Percentiles rank a stretch among this genome's conserved stretches.
Evolutionary conservation across 1,139 yeast species (phyloP).

Genomic region (Wickerhamomyces sp.): DNA sequence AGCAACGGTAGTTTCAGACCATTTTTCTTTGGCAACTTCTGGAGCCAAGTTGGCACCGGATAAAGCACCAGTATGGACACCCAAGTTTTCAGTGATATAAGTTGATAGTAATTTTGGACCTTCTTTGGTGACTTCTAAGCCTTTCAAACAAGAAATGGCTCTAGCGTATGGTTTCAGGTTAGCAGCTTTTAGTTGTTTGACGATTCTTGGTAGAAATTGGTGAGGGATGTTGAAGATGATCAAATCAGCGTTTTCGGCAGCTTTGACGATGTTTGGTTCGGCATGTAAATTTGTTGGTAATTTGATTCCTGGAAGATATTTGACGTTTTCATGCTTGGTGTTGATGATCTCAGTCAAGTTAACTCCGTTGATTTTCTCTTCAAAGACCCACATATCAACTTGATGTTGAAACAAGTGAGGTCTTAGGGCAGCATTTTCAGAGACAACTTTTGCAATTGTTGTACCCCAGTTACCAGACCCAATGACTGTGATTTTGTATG

Average conservation of each 20-base stretch:
- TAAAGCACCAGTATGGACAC: conserved; percentile 80
- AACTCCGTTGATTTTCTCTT: conserved; percentile 62
- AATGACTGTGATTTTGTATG: conserved; percentile 53
- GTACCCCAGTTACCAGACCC: conserved; percentile 87
- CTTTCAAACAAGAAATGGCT: conserved; percentile 85
- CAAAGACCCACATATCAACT: conserved; percentile 88
- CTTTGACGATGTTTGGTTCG: conserved; percentile 66
- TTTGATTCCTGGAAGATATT: conserved; percentile 68
- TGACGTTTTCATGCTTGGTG: conserved; percentile 76
- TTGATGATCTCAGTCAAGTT: conserved; percentile 80
- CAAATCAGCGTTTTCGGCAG: conserved; percentile 70
- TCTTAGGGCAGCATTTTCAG: conserved; percentile 69
- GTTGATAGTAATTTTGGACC: conserved; percentile 75
- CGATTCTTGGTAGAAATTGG: conserved; percentile 71
- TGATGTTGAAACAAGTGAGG: conserved; percentile 56
- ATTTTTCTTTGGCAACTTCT: conserved; percentile 81
- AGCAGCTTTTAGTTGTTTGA: conserved; percentile 62
- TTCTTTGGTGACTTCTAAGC: conserved; percentile 69
- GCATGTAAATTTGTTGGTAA: conserved; percentile 75
- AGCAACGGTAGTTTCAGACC: conserved; percentile 89
- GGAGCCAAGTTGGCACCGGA: conserved; percentile 90
- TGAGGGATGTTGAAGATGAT: conserved; percentile 84
- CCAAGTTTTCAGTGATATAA: conserved; percentile 65
- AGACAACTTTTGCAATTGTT: conserved; percentile 81
- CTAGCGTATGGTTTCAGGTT: conserved; percentile 58